Evolutionary conservation across 1,284 basidiomycete genomes (phyloP), one percentile per base, ranked within the genome.

Genomic region (Hypsizygus ulmarius): DNA sequence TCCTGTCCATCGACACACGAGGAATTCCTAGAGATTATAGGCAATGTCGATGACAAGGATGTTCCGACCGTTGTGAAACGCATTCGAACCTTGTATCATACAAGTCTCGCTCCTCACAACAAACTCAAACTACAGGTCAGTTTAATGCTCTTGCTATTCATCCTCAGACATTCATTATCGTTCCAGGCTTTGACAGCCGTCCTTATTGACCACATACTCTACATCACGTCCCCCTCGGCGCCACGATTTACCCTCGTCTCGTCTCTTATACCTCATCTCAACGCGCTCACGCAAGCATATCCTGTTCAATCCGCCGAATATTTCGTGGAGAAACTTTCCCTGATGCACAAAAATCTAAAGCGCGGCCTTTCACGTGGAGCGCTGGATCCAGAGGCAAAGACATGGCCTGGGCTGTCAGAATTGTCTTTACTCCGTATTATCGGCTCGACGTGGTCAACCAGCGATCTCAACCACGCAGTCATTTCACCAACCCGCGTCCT

Each of bases 311-410:
- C 87, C 3, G 91, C 95, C 0, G 78, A 83, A 41, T 80, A 86
- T 61, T 94, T 95, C 65, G 81, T 90, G 50, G 70, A 79, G 41
- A 98, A 98, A 68, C 77, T 99, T 38, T 72, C 78, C 0, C 68
- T 97, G 8, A 97, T 98, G 92, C 87, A 98, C 66, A 94, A 94
- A 71, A 98, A 98, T 65, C 81, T 99, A 41, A 83, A 83, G 47
- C 83, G 85, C 4, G 95, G 94, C 4, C 73, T 99, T 5, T 78
- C 84, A 2, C 78, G 75, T n/a, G 93, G 90, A 1, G 72, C 91
- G 0, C 72, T 81, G 10, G 72, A 80, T 16, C 67, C 67, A 0
- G 73, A 81, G 3, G 77, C 91, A 1, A 88, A 82, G 67, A 98
- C 93, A 0, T 97, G 93, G 85, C 97, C 97, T 1, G 84, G 87